A percentile compares a stretch with the other conserved stretches of the same genome.
These are phyloP conservation scores for Croton setiger DNA, from an alignment of 441 rosid genomes.

Conservation along the genomic window DNA sequence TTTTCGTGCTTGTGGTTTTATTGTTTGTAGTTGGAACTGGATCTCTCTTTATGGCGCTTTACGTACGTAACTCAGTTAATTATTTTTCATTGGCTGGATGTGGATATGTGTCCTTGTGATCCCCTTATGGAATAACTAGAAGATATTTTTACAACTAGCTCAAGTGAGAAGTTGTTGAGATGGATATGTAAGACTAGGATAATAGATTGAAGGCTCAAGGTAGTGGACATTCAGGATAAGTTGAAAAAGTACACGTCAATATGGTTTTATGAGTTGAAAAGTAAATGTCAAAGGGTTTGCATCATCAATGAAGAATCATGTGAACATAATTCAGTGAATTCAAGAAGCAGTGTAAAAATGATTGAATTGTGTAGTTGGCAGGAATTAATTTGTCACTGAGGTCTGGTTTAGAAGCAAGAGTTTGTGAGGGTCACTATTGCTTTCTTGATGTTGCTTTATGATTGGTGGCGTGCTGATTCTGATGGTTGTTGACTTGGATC, in stretches of 20 bases:
- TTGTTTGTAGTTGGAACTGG: not conserved
- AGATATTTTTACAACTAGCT: not conserved
- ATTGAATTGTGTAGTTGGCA: not conserved
- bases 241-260: not conserved
- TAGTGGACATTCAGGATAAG: not conserved
- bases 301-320: not conserved
- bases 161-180: not conserved
- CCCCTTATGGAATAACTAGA: not conserved
- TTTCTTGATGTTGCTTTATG: not conserved
- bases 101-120: not conserved
- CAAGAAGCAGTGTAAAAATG: not conserved
- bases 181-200: not conserved
- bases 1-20: not conserved
- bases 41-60: not conserved
- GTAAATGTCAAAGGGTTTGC: not conserved
- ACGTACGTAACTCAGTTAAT: not conserved
- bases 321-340: not conserved
- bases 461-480: not conserved
- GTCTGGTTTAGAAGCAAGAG: not conserved
- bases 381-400: slow-evolving; percentile 4
- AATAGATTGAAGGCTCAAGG: not conserved
- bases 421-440: not conserved
- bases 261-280: not conserved
- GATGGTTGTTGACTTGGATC: not conserved
- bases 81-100: not conserved